Percentiles rank a stretch among this genome's conserved stretches.
Evolutionary conservation across 306 rosid genomes (phyloP).

Genomic region (Fagus sylvatica): DNA sequence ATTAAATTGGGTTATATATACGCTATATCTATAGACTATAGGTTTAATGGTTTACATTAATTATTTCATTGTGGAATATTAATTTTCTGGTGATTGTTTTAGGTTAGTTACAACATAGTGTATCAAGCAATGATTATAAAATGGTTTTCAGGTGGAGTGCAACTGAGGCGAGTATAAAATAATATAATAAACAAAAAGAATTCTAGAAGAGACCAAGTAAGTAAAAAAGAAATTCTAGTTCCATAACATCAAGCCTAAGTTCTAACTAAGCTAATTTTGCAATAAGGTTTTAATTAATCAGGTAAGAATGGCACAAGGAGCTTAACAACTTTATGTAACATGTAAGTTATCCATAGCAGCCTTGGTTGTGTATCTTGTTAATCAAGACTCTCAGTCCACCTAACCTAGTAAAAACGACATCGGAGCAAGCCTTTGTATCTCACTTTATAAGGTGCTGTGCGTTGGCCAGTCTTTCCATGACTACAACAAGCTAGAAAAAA

Average conservation of each 20-base stretch:
- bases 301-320: neutral
- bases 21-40: too few species aligned
- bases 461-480: slow-evolving; percentile 44
- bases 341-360: slow-evolving; percentile 44
- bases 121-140: neutral
- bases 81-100: neutral
- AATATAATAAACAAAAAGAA: neutral
- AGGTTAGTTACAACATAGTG: neutral
- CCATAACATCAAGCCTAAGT: too few species aligned
- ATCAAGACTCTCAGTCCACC: slow-evolving; percentile 64
- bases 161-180: neutral
- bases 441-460: slow-evolving; percentile 51
- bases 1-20: too few species aligned
- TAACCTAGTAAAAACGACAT: slow-evolving; percentile 78
- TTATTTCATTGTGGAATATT: neutral
- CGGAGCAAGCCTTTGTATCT: slow-evolving; percentile 41
- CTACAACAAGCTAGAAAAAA: slow-evolving; percentile 29
- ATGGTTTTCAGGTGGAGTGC: neutral
- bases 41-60: neutral
- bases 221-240: neutral
- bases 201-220: neutral
- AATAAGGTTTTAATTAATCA: neutral
- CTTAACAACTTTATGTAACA: slow-evolving; percentile 63
- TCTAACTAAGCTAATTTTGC: too few species aligned
- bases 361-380: slow-evolving; percentile 34